A percentile compares a stretch with the other conserved stretches of the same genome.
Evolutionary conservation across 2,329 filamentous ascomycete genomes (phyloP).

Genomic region (Sarocladiaceae sp.): DNA sequence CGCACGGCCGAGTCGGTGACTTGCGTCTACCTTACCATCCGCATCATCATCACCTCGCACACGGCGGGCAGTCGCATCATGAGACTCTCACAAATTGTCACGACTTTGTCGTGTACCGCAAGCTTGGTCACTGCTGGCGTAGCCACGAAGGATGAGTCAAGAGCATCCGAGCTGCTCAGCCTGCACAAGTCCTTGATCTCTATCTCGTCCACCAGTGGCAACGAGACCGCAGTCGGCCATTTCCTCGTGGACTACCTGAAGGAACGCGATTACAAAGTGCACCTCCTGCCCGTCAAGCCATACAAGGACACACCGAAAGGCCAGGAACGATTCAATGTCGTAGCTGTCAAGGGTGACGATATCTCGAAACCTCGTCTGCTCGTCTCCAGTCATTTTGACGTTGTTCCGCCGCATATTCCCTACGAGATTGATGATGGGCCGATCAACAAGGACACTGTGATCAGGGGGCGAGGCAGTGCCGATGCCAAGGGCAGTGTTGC

Average conservation of each 20-base stretch:
- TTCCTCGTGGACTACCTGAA: slow-evolving; percentile 64
- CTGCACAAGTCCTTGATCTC: slow-evolving; percentile 72
- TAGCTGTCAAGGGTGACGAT: slow-evolving; percentile 54
- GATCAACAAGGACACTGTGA: slow-evolving; percentile 40
- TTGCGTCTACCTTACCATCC: too few relatives aligned
- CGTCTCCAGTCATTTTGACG: slow-evolving; percentile 79
- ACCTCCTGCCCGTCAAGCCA: slow-evolving; percentile 33
- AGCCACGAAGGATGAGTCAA: neutral
- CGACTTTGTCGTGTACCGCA: neutral
- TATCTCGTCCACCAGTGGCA: slow-evolving; percentile 63
- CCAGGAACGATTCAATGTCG: slow-evolving; percentile 59
- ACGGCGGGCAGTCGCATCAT: too few relatives aligned
- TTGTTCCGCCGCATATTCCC: slow-evolving; percentile 65
- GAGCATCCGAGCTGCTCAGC: slow-evolving; percentile 46
- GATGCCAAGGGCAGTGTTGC: slow-evolving; percentile 67
- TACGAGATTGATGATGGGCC: slow-evolving; percentile 51
- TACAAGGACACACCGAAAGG: slow-evolving; percentile 22
- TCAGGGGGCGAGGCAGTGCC: slow-evolving; percentile 68
- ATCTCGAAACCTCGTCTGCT: slow-evolving; percentile 51
- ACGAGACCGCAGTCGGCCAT: slow-evolving; percentile 61
- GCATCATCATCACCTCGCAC: neutral
- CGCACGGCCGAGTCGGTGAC: too few relatives aligned
- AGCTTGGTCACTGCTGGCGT: neutral
- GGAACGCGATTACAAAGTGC: slow-evolving; percentile 34
- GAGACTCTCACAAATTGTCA: neutral